Percentiles rank a stretch among this genome's conserved stretches.
These are phyloP conservation scores for Leptographium wingfieldii DNA, from an alignment of 2,329 filamentous ascomycete genomes.

Conservation along the genomic window DNA sequence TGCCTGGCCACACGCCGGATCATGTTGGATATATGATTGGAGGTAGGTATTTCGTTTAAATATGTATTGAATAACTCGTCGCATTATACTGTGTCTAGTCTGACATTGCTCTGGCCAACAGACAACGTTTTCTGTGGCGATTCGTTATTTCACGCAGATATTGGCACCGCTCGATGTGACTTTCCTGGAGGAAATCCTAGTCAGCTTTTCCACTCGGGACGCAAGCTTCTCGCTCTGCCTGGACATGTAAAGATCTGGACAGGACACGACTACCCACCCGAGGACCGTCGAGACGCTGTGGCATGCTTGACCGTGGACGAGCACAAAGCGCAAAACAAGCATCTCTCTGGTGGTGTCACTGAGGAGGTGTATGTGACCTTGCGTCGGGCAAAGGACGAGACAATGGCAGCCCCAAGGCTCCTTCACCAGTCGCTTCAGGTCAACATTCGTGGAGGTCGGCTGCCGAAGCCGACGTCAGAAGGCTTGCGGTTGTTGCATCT, in stretches of 20 bases:
- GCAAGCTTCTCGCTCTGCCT: conserved; percentile 28
- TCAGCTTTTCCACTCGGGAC: conserved; percentile 30
- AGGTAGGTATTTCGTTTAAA: conserved; percentile 15
- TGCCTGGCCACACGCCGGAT: conserved; percentile 49
- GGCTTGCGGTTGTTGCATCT: conserved; percentile 6
- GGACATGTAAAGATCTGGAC: conserved; percentile 36
- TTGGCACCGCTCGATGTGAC: conserved; percentile 40
- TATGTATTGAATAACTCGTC: not conserved
- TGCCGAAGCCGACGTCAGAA: conserved; percentile 20
- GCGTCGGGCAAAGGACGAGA: conserved; percentile 29
- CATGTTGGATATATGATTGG: conserved; percentile 46
- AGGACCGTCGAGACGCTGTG: conserved; percentile 19
- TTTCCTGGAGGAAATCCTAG: conserved; percentile 38
- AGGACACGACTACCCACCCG: conserved; percentile 40
- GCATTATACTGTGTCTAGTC: not conserved
- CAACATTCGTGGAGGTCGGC: conserved; percentile 35
- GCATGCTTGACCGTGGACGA: conserved; percentile 32
- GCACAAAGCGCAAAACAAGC: conserved; percentile 34
- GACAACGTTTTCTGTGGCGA: conserved; percentile 38
- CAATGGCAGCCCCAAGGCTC: conserved; percentile 30
- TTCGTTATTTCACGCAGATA: conserved; percentile 37
- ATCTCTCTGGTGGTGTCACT: conserved; percentile 28
- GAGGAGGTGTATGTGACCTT: conserved; percentile 31
- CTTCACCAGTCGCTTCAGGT: conserved; percentile 39
- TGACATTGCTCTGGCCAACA: not conserved